Percentiles rank a stretch among this genome's conserved stretches.
Conservation (phyloP, 495 filamentous ascomycete species). For the Penicillium angulare region DNA sequence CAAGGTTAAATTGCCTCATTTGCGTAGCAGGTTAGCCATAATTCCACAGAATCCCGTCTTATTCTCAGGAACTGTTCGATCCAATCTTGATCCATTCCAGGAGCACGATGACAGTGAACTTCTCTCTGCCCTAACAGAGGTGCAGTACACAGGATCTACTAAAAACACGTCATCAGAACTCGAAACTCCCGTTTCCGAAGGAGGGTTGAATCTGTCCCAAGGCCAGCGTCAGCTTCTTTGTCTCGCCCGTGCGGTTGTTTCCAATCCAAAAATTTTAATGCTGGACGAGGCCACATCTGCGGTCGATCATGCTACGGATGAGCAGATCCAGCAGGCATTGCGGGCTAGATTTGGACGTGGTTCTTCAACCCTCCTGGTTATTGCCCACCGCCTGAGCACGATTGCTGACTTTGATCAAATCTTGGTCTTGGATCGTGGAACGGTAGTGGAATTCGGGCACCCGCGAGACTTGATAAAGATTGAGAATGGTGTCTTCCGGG, state of each 20-base stretch:
- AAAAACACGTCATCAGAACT: too few species aligned
- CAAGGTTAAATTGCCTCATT: slow-evolving; percentile 56
- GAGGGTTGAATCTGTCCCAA: slow-evolving; percentile 56
- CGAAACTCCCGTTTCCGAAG: slow-evolving; percentile 10
- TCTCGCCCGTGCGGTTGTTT: slow-evolving; percentile 79
- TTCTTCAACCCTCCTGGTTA: slow-evolving; percentile 59
- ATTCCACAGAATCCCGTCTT: slow-evolving; percentile 89
- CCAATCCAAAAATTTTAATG: slow-evolving; percentile 67
- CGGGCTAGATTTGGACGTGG: slow-evolving; percentile 60
- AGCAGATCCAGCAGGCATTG: slow-evolving; percentile 79
- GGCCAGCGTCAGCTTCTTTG: slow-evolving; percentile 86
- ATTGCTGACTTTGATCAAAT: slow-evolving; percentile 74
- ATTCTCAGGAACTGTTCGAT: slow-evolving; percentile 81
- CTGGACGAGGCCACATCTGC: slow-evolving; percentile 92
- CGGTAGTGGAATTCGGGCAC: background rate
- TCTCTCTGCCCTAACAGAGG: slow-evolving; percentile 17
- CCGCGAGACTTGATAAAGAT: background rate
- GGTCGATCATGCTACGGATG: slow-evolving; percentile 83
- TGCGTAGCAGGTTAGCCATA: slow-evolving; percentile 80
- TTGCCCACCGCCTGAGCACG: slow-evolving; percentile 74
- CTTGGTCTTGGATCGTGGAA: slow-evolving; percentile 55
- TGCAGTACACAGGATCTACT: too few species aligned
- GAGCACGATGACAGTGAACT: slow-evolving; percentile 78
- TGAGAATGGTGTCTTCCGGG: background rate
- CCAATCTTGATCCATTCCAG: slow-evolving; percentile 81